Evolutionary conservation across 495 filamentous ascomycete species (phyloP), one percentile per base, ranked within the genome.

Genomic region (Tricharina praecox): DNA sequence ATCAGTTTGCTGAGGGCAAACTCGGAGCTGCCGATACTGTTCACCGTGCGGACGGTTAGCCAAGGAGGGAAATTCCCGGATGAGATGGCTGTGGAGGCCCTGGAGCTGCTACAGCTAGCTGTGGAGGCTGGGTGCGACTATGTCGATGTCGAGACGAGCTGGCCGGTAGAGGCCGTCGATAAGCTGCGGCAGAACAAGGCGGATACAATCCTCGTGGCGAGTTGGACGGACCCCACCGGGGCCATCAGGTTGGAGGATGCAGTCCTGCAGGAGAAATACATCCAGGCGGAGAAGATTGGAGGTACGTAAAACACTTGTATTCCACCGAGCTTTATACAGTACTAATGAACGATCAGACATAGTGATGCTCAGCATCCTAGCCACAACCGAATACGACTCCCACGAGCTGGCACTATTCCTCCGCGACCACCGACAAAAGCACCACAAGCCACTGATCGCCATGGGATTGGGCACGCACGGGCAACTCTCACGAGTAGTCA

Each of bases 171-270:
- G 0, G 15, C 47, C 9, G 11, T 48, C 0, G 35, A 11, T 13
- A 21, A 23, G 10, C 13, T 52, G 3, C 23, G 36, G n/a, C 21
- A 4, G 24, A 28, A 44, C 15, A 49, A 43, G 10, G 44, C 36
- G 1, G 13, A 25, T 3, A 16, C 18, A 4, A 49, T 67, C 45
- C 38, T 63, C 63, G 23, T 44, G 13, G 32, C 56, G 55, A 28
- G 66, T 62, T 50, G 59, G 33, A 15, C 62, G 49, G 34, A 64
- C 49, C 23, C 38, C 45, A 45, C 16, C 0, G 50, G 50, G 11
- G 4, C 7, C 5, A 42, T 49, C 2, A 9, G 37, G n/a, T 52
- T 36, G 50, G 28, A n/a, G 5, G n/a, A 16, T 19, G 23, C 28
- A 15, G 9, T 26, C 2, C 11, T 49, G 7, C 18, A 41, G 21